These are phyloP conservation scores for Suillus subluteus DNA, from an alignment of 768 basidiomycete species.

Conservation along the genomic window DNA sequence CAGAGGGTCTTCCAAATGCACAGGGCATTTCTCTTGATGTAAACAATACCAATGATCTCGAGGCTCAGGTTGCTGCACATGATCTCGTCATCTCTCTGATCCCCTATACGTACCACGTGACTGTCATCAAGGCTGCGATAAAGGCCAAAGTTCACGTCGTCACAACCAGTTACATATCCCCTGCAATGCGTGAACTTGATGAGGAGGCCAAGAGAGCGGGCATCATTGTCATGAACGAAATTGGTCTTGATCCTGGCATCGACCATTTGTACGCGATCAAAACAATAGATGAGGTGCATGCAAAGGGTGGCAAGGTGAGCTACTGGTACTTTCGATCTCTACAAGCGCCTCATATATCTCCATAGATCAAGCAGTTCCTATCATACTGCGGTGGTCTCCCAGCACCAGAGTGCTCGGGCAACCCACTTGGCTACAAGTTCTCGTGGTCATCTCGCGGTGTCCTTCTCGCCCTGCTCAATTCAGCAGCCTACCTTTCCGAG, in stretches of 20 bases:
- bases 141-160: slow-evolving; percentile 89
- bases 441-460: slow-evolving; percentile 98
- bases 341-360: neutral
- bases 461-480: slow-evolving; percentile 91
- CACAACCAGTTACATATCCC: slow-evolving; percentile 94
- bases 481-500: slow-evolving; percentile 76
- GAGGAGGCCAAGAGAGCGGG: slow-evolving; percentile 82
- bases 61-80: slow-evolving; percentile 78
- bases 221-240: slow-evolving; percentile 95
- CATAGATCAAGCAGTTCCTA: slow-evolving; percentile 84
- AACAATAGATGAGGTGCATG: slow-evolving; percentile 92
- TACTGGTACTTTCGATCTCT: neutral
- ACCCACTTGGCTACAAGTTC: slow-evolving; percentile 99
- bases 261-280: slow-evolving; percentile 94
- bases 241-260: slow-evolving; percentile 95
- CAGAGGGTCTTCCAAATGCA: slow-evolving; percentile 67
- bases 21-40: slow-evolving; percentile 85
- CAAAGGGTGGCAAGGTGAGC: slow-evolving; percentile 87
- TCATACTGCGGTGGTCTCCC: slow-evolving; percentile 97
- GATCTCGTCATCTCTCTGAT: slow-evolving; percentile 97
- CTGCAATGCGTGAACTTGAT: slow-evolving; percentile 87
- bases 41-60: slow-evolving; percentile 66
- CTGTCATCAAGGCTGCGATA: slow-evolving; percentile 87
- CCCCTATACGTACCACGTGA: slow-evolving; percentile 89
- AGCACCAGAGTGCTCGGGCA: slow-evolving; percentile 86